Conservation (phyloP, 129 eudicot genomes). For the Sambucus nigra region DNA sequence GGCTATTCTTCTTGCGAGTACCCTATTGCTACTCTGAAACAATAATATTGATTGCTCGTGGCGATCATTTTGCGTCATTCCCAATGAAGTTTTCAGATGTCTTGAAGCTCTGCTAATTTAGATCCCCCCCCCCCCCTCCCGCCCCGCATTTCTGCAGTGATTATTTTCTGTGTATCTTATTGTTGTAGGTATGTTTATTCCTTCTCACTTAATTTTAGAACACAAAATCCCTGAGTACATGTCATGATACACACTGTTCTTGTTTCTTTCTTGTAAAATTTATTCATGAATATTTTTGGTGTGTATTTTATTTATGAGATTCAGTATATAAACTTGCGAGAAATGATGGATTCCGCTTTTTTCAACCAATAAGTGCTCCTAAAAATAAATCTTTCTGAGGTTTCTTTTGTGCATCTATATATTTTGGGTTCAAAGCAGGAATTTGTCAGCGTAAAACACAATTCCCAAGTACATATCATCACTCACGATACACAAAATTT, state of each 20-base stretch:
- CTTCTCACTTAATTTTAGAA: conserved; percentile 21
- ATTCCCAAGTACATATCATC: too few relatives aligned
- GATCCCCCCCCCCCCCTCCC: background rate
- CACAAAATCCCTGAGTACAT: conserved; percentile 16
- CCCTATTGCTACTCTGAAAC: conserved; percentile 26
- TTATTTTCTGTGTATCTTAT: background rate
- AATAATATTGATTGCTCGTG: background rate
- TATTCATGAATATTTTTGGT: background rate
- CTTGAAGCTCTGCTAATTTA: background rate
- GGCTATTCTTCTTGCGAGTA: conserved; percentile 30
- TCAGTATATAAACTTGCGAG: too few relatives aligned
- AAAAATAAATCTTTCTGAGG: too few relatives aligned
- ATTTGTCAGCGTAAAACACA: too few relatives aligned
- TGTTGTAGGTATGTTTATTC: conserved; percentile 22
- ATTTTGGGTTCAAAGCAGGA: too few relatives aligned
- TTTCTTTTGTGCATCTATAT: too few relatives aligned
- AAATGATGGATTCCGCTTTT: too few relatives aligned
- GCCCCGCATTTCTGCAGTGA: background rate
- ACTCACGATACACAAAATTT: too few relatives aligned
- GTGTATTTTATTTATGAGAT: background rate
- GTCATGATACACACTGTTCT: background rate
- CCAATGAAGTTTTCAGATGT: background rate
- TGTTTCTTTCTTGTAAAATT: background rate
- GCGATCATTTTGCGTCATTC: conserved; percentile 1
- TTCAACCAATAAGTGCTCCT: too few relatives aligned